Conservation (phyloP, 2,329 filamentous ascomycete genomes). For the Penicillium sp. region DNA sequence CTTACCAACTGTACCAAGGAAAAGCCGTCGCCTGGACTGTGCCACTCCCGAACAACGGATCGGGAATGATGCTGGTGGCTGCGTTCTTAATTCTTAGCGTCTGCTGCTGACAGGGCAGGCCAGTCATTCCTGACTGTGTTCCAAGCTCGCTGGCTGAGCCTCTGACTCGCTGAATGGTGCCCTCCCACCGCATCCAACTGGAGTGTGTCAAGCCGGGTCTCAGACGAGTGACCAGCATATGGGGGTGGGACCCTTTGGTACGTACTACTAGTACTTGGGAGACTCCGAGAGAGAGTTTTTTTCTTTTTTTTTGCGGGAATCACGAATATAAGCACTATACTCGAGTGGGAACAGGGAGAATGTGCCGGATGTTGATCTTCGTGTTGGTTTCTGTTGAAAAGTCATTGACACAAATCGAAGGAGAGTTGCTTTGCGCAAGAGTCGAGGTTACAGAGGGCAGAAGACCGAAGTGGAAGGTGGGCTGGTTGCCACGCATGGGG, state of each 20-base stretch:
- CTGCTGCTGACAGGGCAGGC: not conserved
- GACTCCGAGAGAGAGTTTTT: not conserved
- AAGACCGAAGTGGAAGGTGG: not conserved
- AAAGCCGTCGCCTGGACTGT: not conserved
- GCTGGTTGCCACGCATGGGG: not conserved
- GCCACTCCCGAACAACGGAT: not conserved
- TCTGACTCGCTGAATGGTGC: not conserved
- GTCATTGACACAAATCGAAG: not conserved
- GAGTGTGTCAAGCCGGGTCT: not conserved
- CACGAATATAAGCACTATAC: not conserved
- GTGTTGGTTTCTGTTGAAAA: not conserved
- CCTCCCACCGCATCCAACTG: not conserved
- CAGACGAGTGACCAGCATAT: not conserved
- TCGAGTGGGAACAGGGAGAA: not conserved
- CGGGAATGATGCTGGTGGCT: constrained; percentile 1
- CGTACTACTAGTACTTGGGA: not conserved
- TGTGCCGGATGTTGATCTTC: not conserved
- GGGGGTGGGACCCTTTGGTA: not conserved
- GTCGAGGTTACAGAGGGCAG: not conserved
- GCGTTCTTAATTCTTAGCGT: constrained; percentile 7
- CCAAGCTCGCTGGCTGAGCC: not conserved
- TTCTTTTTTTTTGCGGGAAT: not conserved
- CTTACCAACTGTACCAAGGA: not conserved
- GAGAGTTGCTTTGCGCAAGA: not conserved
- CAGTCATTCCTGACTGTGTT: not conserved